Percentiles rank a stretch among this genome's conserved stretches.
phyloP scores from a whole-genome alignment of 257 asterid species.

The Lavandula angustifolia region DNA sequence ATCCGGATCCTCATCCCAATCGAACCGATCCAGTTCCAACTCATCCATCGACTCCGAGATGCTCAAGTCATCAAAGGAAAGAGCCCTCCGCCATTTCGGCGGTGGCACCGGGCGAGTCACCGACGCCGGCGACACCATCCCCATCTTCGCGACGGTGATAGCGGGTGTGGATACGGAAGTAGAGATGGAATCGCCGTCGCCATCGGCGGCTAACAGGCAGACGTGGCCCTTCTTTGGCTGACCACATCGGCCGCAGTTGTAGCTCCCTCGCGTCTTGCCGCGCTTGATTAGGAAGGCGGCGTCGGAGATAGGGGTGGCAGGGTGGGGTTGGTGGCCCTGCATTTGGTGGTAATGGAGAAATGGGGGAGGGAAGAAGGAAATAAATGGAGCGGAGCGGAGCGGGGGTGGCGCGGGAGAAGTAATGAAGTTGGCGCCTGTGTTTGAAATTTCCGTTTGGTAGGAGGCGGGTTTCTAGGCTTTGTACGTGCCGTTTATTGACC shows the following conservation, averaged over 20 bases:
- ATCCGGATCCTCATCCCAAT: slow-evolving; percentile 48
- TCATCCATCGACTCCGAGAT: slow-evolving; percentile 51
- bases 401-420: slow-evolving; percentile 19
- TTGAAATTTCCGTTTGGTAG: no score
- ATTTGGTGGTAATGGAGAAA: slow-evolving; percentile 26
- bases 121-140: slow-evolving; percentile 21
- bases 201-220: slow-evolving; percentile 38
- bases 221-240: slow-evolving; percentile 80
- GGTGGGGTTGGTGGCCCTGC: slow-evolving; percentile 75
- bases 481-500: no score
- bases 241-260: slow-evolving; percentile 94
- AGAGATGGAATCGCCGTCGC: slow-evolving; percentile 12
- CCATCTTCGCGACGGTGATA: slow-evolving; percentile 29
- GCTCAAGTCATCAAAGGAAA: slow-evolving; percentile 70
- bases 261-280: slow-evolving; percentile 74
- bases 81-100: slow-evolving; percentile 60
- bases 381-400: slow-evolving; percentile 11
- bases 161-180: slow-evolving; percentile 42
- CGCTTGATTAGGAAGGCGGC: slow-evolving; percentile 44
- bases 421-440: no score
- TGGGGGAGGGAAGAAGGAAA: background rate
- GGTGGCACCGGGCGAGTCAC: slow-evolving; percentile 42
- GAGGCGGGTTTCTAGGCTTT: no score
- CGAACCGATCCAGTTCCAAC: slow-evolving; percentile 38
- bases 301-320: slow-evolving; percentile 71